Conservation (phyloP, 1,284 basidiomycete species). For the Sanghuangporus baumii region DNA sequence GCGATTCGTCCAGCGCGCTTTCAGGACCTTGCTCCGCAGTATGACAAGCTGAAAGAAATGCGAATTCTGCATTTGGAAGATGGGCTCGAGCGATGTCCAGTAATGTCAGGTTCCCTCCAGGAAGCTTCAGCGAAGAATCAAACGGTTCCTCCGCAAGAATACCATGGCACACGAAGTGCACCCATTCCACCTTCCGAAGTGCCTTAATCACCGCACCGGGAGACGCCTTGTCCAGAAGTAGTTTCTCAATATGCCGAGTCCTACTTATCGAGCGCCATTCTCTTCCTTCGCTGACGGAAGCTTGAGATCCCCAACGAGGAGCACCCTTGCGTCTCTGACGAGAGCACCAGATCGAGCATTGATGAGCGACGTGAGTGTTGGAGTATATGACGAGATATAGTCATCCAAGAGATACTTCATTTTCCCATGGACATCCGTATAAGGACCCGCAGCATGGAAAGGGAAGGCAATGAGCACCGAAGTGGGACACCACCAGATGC, state of each 20-base stretch:
- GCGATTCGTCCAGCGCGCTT: conserved; percentile 26
- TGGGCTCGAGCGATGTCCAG: too few species aligned
- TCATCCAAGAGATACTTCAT: not conserved
- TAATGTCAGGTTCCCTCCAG: too few species aligned
- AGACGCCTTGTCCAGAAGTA: not conserved
- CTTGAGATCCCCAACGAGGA: conserved; percentile 15
- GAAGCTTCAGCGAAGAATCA: too few species aligned
- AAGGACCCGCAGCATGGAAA: too few species aligned
- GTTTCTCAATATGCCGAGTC: not conserved
- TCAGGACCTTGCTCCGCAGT: conserved; percentile 16
- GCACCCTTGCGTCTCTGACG: not conserved
- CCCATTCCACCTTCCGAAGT: not conserved
- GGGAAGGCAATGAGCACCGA: too few species aligned
- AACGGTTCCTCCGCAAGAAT: conserved; percentile 16
- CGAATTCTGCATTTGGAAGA: conserved; percentile 23
- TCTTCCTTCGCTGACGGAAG: not conserved
- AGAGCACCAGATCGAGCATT: not conserved
- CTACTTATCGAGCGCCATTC: not conserved
- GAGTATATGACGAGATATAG: not conserved
- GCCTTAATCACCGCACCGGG: not conserved
- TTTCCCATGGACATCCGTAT: conserved; percentile 25
- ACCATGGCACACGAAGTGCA: not conserved
- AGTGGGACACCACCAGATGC: too few species aligned
- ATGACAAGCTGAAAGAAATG: conserved; percentile 31
- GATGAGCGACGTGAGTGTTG: not conserved